A percentile compares a stretch with the other conserved stretches of the same genome.
Conservation (phyloP, 805 yeast genomes). For the Sugiyamaella smithiae region DNA sequence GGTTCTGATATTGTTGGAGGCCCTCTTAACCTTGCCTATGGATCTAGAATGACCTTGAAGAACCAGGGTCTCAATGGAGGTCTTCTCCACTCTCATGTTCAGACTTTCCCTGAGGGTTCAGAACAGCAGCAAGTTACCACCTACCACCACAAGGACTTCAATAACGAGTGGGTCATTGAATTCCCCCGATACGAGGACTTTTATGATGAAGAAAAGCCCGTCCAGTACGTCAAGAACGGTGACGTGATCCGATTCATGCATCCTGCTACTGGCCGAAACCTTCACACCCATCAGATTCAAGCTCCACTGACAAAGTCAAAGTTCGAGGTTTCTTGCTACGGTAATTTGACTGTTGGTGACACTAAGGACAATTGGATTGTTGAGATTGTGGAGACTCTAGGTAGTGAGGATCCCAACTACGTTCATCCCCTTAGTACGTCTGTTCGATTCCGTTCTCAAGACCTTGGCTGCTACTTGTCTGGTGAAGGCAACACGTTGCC, state of each 20-base stretch:
- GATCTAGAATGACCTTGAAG: constrained; percentile 62
- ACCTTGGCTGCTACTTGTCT: constrained; percentile 77
- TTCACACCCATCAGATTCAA: constrained; percentile 77
- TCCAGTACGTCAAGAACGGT: constrained; percentile 51
- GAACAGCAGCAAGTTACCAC: constrained; percentile 93
- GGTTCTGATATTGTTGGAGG: constrained; percentile 64
- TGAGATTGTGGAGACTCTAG: constrained; percentile 58
- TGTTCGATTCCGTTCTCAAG: constrained; percentile 68
- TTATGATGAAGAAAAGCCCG: constrained; percentile 32
- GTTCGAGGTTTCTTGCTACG: constrained; percentile 88
- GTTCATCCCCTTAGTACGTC: constrained; percentile 71
- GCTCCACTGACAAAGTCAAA: constrained; percentile 68
- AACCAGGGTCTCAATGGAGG: constrained; percentile 71
- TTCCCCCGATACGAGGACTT: constrained; percentile 24
- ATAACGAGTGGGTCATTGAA: constrained; percentile 72
- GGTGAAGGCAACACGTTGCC: constrained; percentile 82
- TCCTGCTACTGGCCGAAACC: constrained; percentile 62
- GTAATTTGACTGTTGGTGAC: constrained; percentile 69
- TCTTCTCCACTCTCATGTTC: constrained; percentile 83
- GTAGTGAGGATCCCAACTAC: constrained; percentile 35
- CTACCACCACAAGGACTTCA: constrained; percentile 82
- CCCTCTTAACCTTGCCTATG: constrained; percentile 62
- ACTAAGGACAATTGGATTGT: constrained; percentile 85
- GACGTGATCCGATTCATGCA: constrained; percentile 72
- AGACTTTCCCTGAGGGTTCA: constrained; percentile 86